A percentile compares a stretch with the other conserved stretches of the same genome.
phyloP scores from a whole-genome alignment of 371 early-diverging fungal genomes.

The Dinochytrium kinnereticum region DNA sequence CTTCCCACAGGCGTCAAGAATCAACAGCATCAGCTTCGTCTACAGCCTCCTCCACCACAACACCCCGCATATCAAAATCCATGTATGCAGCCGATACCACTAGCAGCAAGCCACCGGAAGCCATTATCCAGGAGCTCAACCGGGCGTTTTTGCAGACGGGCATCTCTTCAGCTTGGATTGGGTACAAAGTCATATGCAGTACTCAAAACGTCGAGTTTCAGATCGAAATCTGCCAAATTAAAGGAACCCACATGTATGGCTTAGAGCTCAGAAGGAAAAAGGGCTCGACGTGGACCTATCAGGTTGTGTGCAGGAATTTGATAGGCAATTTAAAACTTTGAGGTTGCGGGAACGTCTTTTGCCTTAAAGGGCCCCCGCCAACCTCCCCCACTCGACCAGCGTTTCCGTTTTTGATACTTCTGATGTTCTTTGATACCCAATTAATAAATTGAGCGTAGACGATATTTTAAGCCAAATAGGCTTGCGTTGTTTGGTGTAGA shows the following conservation, averaged over 20 bases:
- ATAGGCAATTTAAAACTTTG: constrained; percentile 30
- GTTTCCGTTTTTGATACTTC: no score
- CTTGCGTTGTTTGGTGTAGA: no score
- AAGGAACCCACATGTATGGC: constrained; percentile 45
- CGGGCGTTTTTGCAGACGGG: constrained; percentile 37
- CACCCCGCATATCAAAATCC: constrained; percentile 35
- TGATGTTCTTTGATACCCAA: no score
- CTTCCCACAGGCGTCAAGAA: neutral
- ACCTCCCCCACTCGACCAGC: no score
- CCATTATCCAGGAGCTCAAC: constrained; percentile 53
- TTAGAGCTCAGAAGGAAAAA: constrained; percentile 44
- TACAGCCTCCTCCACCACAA: neutral
- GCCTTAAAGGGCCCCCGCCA: no score
- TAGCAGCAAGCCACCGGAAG: constrained; percentile 56
- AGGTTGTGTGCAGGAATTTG: constrained; percentile 31
- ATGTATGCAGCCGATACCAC: constrained; percentile 61
- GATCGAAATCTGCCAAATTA: constrained; percentile 44
- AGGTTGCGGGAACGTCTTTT: no score
- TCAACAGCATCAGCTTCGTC: neutral
- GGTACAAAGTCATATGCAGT: constrained; percentile 31
- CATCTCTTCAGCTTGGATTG: constrained; percentile 29
- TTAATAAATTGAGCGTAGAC: no score
- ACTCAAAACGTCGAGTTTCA: constrained; percentile 29
- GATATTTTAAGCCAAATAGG: no score
- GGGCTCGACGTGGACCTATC: constrained; percentile 45